Conservation (phyloP, 225 moss, liverwort and hornwort genomes). For the Straminergon stramineum region DNA sequence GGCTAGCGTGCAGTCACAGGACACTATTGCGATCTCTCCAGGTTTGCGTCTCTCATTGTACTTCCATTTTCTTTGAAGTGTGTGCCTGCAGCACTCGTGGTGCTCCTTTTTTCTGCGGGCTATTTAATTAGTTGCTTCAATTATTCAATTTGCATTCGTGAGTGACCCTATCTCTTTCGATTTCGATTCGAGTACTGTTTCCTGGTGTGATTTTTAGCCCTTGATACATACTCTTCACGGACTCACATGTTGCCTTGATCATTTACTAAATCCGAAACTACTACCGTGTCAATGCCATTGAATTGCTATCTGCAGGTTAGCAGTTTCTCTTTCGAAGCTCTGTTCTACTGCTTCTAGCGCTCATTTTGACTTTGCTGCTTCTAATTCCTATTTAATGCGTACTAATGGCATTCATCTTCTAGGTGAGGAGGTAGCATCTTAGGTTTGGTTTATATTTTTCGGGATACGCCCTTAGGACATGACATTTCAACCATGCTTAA, state of each 20-base stretch:
- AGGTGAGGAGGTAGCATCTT: not conserved
- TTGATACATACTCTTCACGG: not conserved
- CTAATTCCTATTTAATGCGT: not conserved
- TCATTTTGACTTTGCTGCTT: not conserved
- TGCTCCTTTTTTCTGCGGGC: not conserved
- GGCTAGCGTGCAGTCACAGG: constrained; percentile 18
- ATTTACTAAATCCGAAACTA: not conserved
- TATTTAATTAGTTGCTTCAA: not conserved
- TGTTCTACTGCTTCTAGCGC: not conserved
- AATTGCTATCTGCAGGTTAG: not conserved
- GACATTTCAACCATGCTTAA: not conserved
- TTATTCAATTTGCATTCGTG: not conserved
- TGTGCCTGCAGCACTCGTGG: not conserved
- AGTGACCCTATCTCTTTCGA: not conserved
- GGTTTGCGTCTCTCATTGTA: not conserved
- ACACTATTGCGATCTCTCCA: constrained; percentile 7
- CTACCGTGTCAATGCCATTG: not conserved
- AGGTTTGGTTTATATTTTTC: not conserved
- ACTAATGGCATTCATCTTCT: not conserved
- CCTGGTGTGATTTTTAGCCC: not conserved
- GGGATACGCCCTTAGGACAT: not conserved
- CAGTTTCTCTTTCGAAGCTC: not conserved
- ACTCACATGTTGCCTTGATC: not conserved
- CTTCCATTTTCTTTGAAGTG: not conserved
- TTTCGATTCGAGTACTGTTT: not conserved